phyloP scores from a whole-genome alignment of 495 filamentous ascomycete species.

The Tuber aestivum region DNA sequence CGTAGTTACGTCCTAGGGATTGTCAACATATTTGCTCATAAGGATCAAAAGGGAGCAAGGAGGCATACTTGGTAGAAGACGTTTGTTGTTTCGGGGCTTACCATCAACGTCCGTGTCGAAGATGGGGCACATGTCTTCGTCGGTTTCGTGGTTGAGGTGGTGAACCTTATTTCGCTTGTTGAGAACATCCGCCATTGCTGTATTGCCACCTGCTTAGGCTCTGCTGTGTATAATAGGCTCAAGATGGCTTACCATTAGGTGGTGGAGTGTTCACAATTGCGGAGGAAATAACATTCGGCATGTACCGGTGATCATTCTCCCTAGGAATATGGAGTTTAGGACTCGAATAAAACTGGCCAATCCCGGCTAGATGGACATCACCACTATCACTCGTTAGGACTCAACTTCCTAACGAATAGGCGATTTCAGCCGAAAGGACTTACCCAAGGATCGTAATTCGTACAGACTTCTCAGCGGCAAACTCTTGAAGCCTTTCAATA shows the following conservation, averaged over 20 bases:
- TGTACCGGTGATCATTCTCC: slow-evolving; percentile 87
- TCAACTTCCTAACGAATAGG: neutral
- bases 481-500: slow-evolving; percentile 79
- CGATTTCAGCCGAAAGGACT: slow-evolving; percentile 17
- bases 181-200: slow-evolving; percentile 75
- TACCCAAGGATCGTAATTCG: slow-evolving; percentile 82
- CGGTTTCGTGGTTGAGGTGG: slow-evolving; percentile 75
- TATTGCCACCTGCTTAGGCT: slow-evolving; percentile 12
- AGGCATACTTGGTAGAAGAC: slow-evolving; percentile 68
- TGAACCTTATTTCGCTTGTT: slow-evolving; percentile 93
- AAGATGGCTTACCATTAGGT: slow-evolving; percentile 53
- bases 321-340: slow-evolving; percentile 68
- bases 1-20: slow-evolving; percentile 39
- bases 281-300: slow-evolving; percentile 81
- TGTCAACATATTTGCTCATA: slow-evolving; percentile 32
- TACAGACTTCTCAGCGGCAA: slow-evolving; percentile 84
- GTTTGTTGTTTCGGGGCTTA: slow-evolving; percentile 82
- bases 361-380: slow-evolving; percentile 86
- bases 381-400: slow-evolving; percentile 50
- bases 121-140: slow-evolving; percentile 92
- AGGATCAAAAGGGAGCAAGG: slow-evolving; percentile 6
- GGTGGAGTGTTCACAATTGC: slow-evolving; percentile 89
- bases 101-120: slow-evolving; percentile 85
- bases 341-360: slow-evolving; percentile 92
- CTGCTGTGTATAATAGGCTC: neutral